Evolutionary conservation across 2,329 filamentous ascomycete species (phyloP), one percentile per base, ranked within the genome.

Genomic region (Tricladium varicosporioides): DNA sequence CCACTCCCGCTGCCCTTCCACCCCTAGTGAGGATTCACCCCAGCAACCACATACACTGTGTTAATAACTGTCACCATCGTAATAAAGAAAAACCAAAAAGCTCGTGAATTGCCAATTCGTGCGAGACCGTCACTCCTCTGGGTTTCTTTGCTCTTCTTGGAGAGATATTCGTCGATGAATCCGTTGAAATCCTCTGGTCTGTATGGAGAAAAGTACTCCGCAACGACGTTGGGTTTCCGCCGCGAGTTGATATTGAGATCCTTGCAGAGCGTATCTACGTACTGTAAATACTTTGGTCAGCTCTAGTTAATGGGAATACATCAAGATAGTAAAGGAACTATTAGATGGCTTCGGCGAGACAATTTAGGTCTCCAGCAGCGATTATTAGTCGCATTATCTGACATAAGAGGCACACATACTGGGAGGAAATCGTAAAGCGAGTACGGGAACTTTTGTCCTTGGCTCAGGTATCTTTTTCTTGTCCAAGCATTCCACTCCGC

Each of bases 401-500:
- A 42, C 45, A 45, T 2, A 48, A 57, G 71, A 72, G 8, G 69
- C 56, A 62, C 67, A 69, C 54, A 47, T 49, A 71, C 69, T 1
- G 70, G 52, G 5, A 72, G 36, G 48, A 67, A 72, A 53, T 72
- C 70, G 53, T 63, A 72, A 11, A 73, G 64, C 8, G 63, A 59
- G 49, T 71, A 72, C 1, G 71, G 49, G 52, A 67, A 63, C 48
- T 70, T 72, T 22, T 54, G 53, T 13, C 73, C 73, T 22, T 69
- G 63, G 11, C 55, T 58, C 0, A 69, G 46, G 58, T 74, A 74
- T 18, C 72, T 58, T 60, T 71, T 73, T 1, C 66, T 59, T 1
- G 67, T 71, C 71, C 72, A 74, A 0, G 65, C 67, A 53, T 72
- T 72, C 65, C 64, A 72, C 14, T 62, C 58, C 2, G 71, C 63